Percentiles rank a stretch among this genome's conserved stretches.
These are phyloP conservation scores for Rosellinia necatrix DNA, from an alignment of 2,329 filamentous ascomycete genomes.

Conservation along the genomic window DNA sequence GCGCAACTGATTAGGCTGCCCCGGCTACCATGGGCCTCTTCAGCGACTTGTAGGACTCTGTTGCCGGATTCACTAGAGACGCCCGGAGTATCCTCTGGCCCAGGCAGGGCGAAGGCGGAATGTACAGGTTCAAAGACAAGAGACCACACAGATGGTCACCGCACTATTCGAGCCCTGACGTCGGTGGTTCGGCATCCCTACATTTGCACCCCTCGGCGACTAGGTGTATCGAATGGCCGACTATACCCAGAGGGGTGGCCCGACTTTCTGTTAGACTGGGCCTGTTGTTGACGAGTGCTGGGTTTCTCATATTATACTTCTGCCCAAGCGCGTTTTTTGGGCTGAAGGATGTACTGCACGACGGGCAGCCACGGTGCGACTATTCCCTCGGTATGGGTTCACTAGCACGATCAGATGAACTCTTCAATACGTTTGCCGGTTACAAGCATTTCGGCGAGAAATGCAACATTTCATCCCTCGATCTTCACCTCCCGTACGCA, in stretches of 20 bases:
- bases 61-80: constrained; percentile 21
- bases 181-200: background rate
- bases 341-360: background rate
- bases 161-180: constrained; percentile 8
- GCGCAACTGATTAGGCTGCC: no score
- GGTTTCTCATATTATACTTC: background rate
- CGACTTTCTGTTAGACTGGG: background rate
- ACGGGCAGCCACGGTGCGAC: background rate
- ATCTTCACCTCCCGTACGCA: constrained; percentile 45
- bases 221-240: background rate
- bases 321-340: background rate
- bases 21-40: constrained; percentile 17
- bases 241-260: background rate
- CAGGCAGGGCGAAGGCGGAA: constrained; percentile 7
- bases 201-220: background rate
- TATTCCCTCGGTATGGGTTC: constrained; percentile 5
- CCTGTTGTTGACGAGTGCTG: background rate
- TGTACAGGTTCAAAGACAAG: constrained; percentile 22
- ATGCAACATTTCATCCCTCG: constrained; percentile 51
- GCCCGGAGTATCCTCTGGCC: constrained; percentile 16
- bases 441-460: constrained; percentile 48
- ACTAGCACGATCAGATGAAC: constrained; percentile 16
- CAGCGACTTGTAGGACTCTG: constrained; percentile 23
- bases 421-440: constrained; percentile 44
- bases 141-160: background rate